Evolutionary conservation across 139 green algal genomes (phyloP), one percentile per base, ranked within the genome.

Genomic region (Volvox africanus): DNA sequence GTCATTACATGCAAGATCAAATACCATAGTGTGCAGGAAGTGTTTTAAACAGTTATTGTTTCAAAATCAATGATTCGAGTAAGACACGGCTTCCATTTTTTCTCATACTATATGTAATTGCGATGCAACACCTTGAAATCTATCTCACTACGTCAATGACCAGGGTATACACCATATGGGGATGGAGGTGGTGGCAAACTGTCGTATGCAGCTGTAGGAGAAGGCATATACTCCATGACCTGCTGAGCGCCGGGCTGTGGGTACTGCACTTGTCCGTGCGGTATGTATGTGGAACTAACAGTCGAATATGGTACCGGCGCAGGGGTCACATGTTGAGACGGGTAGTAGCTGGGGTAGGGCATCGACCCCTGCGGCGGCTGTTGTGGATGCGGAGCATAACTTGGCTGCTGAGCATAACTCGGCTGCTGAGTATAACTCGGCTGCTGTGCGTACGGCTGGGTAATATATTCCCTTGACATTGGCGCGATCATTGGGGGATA

Each of bases 401-500:
- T 24, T 36, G 77, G 67, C 67, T 69, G 88, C 36, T 2, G 37
- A n/a, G n/a, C n/a, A n/a, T n/a, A n/a, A n/a, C n/a, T n/a, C 37
- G 55, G 78, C 68, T 36, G 65, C 13, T 30, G 24, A 28, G 50
- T 55, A 55, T 14, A 55, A 55, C 44, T 18, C 36, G 71, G 84
- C 90, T 88, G 90, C 90, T 88, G 84, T 67, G 82, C 62, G 28
- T 73, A 12, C n/a, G 37, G 68, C 62, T 24, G 80, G 22, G 62
- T 50, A 6, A 36, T n/a, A 0, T 55, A 19, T 26, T 61, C 21
- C 82, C 1, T 5, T 55, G 44, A 9, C 44, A 55, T 55, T 55
- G 44, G 5, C 44, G 44, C 44, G 44, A 9, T 14, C 9, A 9
- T 14, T 55, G 44, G 82, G 32, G 61, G 82, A 5, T 65, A 44